phyloP scores from a whole-genome alignment of 768 basidiomycete genomes.

The Lactarius akahatsu region DNA sequence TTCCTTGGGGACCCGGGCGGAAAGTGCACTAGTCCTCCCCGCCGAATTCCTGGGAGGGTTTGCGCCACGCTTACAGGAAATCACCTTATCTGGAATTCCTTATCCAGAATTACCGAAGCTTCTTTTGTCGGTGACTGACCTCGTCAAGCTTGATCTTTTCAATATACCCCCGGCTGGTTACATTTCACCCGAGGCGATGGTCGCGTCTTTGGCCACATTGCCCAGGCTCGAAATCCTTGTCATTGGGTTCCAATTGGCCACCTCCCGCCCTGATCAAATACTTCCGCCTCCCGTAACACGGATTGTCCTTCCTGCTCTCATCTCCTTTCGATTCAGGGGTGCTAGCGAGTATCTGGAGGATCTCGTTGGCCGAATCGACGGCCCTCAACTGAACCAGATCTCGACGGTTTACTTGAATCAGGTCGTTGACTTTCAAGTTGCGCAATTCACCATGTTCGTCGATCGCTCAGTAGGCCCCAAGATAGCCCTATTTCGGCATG shows the following conservation, averaged over 20 bases:
- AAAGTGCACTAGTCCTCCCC: no score
- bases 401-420: neutral
- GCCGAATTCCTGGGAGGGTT: neutral
- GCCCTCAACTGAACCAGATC: neutral
- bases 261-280: neutral
- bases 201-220: neutral
- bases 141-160: no score
- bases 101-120: no score
- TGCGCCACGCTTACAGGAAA: slow-evolving; percentile 86
- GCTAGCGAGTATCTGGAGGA: slow-evolving; percentile 1
- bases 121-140: no score
- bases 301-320: neutral
- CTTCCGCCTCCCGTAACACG: neutral
- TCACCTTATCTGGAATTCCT: slow-evolving; percentile 18
- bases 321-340: neutral
- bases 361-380: neutral
- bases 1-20: no score
- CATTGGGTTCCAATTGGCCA: neutral
- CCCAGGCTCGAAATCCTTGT: neutral
- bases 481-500: neutral
- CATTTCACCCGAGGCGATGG: neutral
- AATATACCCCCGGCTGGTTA: no score
- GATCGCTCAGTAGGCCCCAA: neutral
- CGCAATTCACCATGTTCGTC: neutral
- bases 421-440: slow-evolving; percentile 36